Percentiles rank a stretch among this genome's conserved stretches.
These are phyloP conservation scores for Dunaliella primolecta DNA, from an alignment of 139 green algal species.

Conservation along the genomic window DNA sequence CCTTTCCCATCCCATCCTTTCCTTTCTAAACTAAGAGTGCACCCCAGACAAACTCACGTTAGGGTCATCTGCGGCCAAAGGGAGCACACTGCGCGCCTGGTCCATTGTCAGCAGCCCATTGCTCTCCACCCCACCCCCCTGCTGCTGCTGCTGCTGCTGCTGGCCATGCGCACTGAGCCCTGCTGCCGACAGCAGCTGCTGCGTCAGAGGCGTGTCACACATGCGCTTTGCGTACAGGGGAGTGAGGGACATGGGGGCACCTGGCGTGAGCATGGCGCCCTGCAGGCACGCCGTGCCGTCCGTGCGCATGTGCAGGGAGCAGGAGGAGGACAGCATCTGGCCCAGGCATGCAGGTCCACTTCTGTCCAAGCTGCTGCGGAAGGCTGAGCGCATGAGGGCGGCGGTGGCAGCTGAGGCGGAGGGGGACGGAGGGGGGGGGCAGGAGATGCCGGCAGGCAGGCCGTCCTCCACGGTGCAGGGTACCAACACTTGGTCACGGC, in stretches of 20 bases:
- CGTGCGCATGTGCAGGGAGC: not conserved
- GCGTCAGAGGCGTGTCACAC: constrained; percentile 34
- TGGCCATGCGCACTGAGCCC: too few species aligned
- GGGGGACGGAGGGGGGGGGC: not conserved
- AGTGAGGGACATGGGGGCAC: constrained; percentile 22
- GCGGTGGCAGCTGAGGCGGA: not conserved
- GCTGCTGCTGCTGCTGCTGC: too few species aligned
- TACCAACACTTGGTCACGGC: not conserved
- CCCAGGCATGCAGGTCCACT: not conserved
- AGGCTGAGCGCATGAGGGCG: not conserved
- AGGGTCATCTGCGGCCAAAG: constrained; percentile 41
- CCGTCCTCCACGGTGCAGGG: not conserved
- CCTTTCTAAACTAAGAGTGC: too few species aligned
- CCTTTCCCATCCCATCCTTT: too few species aligned
- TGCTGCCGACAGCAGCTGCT: constrained; percentile 18
- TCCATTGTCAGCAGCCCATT: constrained; percentile 53
- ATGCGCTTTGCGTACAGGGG: constrained; percentile 47
- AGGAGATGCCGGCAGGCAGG: not conserved
- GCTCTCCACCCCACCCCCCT: not conserved
- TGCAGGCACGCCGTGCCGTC: not conserved
- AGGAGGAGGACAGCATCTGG: not conserved
- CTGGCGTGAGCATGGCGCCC: constrained; percentile 24
- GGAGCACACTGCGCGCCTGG: constrained; percentile 48
- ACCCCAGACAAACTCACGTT: constrained; percentile 30
- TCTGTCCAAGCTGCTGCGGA: constrained; percentile 14